Evolutionary conservation across 1,139 yeast genomes (phyloP).

Genomic region (Waltiozyma sp.): DNA sequence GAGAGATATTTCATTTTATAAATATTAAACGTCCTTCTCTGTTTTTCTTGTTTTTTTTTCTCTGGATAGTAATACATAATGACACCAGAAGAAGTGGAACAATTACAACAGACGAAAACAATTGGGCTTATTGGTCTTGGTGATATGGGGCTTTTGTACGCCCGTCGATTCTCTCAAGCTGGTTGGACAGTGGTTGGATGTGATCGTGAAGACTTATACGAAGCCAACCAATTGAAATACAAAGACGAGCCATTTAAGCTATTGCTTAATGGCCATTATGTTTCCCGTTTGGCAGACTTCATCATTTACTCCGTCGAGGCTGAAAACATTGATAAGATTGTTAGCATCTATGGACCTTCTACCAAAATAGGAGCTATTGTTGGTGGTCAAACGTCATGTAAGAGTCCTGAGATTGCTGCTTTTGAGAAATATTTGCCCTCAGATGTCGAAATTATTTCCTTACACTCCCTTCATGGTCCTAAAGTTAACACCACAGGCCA

Average conservation of each 20-base stretch:
- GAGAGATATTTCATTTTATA: no score
- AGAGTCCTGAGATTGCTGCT: constrained; percentile 80
- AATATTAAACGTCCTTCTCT: no score
- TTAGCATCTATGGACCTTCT: constrained; percentile 69
- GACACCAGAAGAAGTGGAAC: background rate
- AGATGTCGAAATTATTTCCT: constrained; percentile 73
- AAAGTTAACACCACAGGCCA: constrained; percentile 82
- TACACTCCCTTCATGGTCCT: constrained; percentile 95
- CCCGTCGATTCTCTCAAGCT: constrained; percentile 60
- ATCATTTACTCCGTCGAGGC: constrained; percentile 88
- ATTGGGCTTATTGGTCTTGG: constrained; percentile 94
- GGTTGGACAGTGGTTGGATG: constrained; percentile 93
- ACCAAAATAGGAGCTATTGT: constrained; percentile 82
- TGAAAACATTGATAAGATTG: constrained; percentile 64
- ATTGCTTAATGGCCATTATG: constrained; percentile 66
- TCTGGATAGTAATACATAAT: no score
- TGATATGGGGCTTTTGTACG: constrained; percentile 91
- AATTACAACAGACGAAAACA: constrained; percentile 26
- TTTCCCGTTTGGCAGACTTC: constrained; percentile 71
- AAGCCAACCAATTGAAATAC: constrained; percentile 32
- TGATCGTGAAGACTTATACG: constrained; percentile 64
- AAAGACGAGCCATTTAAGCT: constrained; percentile 39
- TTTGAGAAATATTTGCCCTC: constrained; percentile 64
- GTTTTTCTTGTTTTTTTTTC: no score
- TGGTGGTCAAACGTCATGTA: constrained; percentile 98